A percentile compares a stretch with the other conserved stretches of the same genome.
These are phyloP conservation scores for Pythium brassicae DNA, from an alignment of 352 stramenopile species.

Conservation along the genomic window DNA sequence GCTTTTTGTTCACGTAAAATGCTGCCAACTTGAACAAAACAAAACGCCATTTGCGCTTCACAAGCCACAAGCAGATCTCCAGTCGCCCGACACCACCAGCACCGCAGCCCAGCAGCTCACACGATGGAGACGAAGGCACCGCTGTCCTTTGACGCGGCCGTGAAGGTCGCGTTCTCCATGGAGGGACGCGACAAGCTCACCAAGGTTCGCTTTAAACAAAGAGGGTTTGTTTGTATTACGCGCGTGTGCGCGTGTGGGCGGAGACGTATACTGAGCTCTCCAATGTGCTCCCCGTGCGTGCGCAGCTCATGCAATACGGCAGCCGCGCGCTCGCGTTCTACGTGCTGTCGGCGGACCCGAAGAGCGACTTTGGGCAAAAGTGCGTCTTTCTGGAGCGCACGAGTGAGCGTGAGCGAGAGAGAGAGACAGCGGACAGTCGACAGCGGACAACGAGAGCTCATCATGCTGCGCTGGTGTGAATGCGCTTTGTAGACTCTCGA, in stretches of 20 bases:
- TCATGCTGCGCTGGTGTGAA: background rate
- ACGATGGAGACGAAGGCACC: conserved; percentile 50
- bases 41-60: background rate
- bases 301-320: conserved; percentile 78
- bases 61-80: background rate
- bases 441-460: too few relatives aligned
- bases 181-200: conserved; percentile 86
- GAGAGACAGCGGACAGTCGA: too few relatives aligned
- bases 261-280: background rate
- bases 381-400: conserved; percentile 8
- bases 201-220: conserved; percentile 36
- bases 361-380: conserved; percentile 75
- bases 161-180: conserved; percentile 70
- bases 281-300: background rate
- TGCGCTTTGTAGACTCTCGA: conserved; percentile 25
- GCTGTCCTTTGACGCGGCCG: conserved; percentile 52
- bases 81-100: background rate
- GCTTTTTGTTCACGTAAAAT: conserved; percentile 6
- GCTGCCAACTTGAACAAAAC: background rate
- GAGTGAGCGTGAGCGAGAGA: too few relatives aligned
- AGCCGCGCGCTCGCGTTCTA: conserved; percentile 79
- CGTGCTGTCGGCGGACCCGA: conserved; percentile 70
- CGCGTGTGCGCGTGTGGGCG: too few relatives aligned
- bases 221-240: background rate
- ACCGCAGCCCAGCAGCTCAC: background rate